These are phyloP conservation scores for Lachancea lanzarotensis DNA, from an alignment of 805 yeast genomes.

Conservation along the genomic window DNA sequence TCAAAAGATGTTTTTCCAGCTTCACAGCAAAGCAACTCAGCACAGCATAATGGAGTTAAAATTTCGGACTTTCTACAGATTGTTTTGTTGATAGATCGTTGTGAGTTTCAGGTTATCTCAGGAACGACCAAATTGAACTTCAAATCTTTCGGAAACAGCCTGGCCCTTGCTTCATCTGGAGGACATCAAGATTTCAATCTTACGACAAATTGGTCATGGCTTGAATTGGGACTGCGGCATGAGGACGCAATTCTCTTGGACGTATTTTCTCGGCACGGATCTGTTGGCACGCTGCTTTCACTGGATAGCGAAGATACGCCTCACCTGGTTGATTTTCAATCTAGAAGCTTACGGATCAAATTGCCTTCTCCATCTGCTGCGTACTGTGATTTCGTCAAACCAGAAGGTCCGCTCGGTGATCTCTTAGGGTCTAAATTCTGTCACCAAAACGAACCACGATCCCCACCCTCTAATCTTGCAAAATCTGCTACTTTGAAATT, in stretches of 20 bases:
- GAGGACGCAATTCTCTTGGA: conserved; percentile 1
- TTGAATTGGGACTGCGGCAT: conserved; percentile 3
- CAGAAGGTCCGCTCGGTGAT: not conserved
- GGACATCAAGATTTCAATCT: not conserved
- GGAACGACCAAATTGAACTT: not conserved
- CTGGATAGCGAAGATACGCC: not conserved
- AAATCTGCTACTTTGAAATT: not conserved
- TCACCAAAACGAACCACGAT: not conserved
- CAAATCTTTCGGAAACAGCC: conserved; percentile 4
- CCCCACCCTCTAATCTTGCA: not conserved
- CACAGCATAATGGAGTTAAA: no score
- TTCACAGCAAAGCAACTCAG: no score
- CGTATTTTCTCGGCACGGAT: conserved; percentile 1
- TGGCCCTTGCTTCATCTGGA: not conserved
- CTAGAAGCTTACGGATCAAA: conserved; percentile 3
- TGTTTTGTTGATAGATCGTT: conserved; percentile 3
- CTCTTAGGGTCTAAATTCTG: not conserved
- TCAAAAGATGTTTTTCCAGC: not conserved
- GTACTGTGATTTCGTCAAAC: not conserved
- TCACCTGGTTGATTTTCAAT: not conserved
- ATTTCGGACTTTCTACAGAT: not conserved
- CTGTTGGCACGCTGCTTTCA: not conserved
- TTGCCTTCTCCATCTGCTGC: not conserved
- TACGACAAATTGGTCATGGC: conserved; percentile 1
- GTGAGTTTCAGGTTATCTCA: conserved; percentile 3